Evolutionary conservation across 2,329 filamentous ascomycete species (phyloP).

Genomic region (Amphichorda felina): DNA sequence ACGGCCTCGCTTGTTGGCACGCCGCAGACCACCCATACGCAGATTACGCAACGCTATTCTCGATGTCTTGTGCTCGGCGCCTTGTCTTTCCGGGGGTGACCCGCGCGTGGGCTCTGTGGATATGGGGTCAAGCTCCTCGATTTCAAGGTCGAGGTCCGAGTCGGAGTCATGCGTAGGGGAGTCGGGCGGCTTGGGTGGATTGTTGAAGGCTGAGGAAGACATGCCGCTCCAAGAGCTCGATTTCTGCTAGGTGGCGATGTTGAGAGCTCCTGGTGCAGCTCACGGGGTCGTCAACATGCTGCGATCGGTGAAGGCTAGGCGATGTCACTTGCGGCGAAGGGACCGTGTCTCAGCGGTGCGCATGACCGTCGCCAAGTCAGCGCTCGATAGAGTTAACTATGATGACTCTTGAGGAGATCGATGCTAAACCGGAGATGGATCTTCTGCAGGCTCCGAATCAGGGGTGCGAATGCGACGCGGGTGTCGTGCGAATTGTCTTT

Average conservation of each 20-base stretch:
- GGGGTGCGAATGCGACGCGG: no score
- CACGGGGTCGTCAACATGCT: conserved; percentile 1
- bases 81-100: conserved; percentile 12
- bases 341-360: neutral
- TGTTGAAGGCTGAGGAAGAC: conserved; percentile 41
- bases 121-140: conserved; percentile 66
- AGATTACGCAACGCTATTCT: conserved; percentile 61
- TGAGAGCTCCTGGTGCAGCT: neutral
- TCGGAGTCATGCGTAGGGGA: conserved; percentile 59
- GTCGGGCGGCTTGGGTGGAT: conserved; percentile 46
- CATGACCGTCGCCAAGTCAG: conserved; percentile 1
- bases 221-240: conserved; percentile 29
- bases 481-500: no score
- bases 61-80: conserved; percentile 27
- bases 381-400: no score
- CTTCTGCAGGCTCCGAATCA: no score
- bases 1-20: conserved; percentile 39
- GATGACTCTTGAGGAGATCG: no score
- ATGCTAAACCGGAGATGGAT: no score
- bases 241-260: neutral
- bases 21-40: conserved; percentile 53
- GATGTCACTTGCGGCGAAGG: neutral
- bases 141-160: conserved; percentile 60
- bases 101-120: conserved; percentile 22
- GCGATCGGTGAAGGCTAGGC: neutral